Evolutionary conservation across 208 protist genomes (phyloP).

Genomic region (Leishmania mexicana): DNA sequence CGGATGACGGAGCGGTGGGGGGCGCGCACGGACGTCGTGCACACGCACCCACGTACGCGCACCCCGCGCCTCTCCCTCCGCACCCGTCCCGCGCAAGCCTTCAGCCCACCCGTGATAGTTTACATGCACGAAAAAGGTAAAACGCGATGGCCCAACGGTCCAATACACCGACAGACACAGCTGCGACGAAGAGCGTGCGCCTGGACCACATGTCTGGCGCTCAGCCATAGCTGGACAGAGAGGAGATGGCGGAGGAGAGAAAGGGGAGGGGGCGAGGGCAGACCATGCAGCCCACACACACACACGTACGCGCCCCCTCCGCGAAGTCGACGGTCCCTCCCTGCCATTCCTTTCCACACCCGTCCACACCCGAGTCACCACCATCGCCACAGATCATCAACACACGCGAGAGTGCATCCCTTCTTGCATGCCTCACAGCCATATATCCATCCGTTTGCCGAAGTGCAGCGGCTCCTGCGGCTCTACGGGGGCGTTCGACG

Average conservation of each 20-base stretch:
- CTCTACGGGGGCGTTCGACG: slow-evolving; percentile 10
- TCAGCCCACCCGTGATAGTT: background rate
- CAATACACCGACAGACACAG: background rate
- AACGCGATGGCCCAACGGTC: background rate
- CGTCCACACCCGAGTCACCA: background rate
- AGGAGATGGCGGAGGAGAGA: background rate
- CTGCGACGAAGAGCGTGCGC: background rate
- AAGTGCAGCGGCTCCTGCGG: slow-evolving; percentile 5
- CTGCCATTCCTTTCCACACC: background rate
- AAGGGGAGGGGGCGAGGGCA: slow-evolving; percentile 1
- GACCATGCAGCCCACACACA: background rate
- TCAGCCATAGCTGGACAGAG: background rate
- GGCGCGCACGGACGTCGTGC: background rate
- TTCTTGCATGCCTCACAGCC: slow-evolving; percentile 7
- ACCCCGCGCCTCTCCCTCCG: background rate
- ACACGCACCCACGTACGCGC: background rate
- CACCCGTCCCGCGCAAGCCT: background rate
- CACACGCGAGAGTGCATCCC: background rate
- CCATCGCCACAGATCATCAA: background rate
- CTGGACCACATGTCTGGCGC: no score
- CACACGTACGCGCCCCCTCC: background rate
- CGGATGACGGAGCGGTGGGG: background rate
- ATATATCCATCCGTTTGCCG: slow-evolving; percentile 28
- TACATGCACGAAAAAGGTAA: background rate
- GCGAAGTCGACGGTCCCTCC: background rate